Evolutionary conservation across 768 basidiomycete genomes (phyloP), one percentile per base, ranked within the genome.

Genomic region (Kwoniella bestiolae): DNA sequence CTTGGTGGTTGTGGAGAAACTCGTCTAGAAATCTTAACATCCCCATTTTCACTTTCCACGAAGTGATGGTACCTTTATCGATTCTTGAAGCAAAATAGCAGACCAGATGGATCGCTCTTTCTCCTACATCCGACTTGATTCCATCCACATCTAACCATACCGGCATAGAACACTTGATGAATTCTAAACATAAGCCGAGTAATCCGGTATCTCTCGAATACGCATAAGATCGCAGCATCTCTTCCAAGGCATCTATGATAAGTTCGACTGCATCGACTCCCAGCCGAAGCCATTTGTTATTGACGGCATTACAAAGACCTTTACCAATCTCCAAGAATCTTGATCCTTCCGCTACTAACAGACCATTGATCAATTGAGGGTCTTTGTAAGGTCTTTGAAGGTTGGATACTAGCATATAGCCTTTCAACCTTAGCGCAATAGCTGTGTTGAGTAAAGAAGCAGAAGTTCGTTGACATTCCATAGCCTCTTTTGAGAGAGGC

Each of bases 21-120:
- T 76, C 77, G 65, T 88, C 87, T 51, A 93, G 79, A 76, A 95
- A 90, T 32, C 83, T 83, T 47, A 87, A 83, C 31, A 90, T 82
- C 28, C 65, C 83, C 3, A 79, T 55, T 4, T 92, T 87, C 29
- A 88, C 83, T 59, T 82, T 83, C 91, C 92, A 94, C 2, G 86
- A 87, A 1, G 82, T 81, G 5, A 87, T 75, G 49, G 84, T 82
- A 18, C 81, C 82, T 57, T 68, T 81, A 14, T 66, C 64, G 49
- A 88, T 77, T 63, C 83, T 80, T 4, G 73, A 74, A 32, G 86
- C 83, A 56, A 91, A 82, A 85, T 86, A 90, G 0, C 73, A 75
- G 65, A 85, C 86, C 32, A 94, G 79, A 25, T 76, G 59, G 28
- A 84, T 82, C 25, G 87, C 83, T 28, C 86, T 83, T 28, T 80